Evolutionary conservation across 371 early-diverging fungal species (phyloP).

Genomic region (Circinella minor): DNA sequence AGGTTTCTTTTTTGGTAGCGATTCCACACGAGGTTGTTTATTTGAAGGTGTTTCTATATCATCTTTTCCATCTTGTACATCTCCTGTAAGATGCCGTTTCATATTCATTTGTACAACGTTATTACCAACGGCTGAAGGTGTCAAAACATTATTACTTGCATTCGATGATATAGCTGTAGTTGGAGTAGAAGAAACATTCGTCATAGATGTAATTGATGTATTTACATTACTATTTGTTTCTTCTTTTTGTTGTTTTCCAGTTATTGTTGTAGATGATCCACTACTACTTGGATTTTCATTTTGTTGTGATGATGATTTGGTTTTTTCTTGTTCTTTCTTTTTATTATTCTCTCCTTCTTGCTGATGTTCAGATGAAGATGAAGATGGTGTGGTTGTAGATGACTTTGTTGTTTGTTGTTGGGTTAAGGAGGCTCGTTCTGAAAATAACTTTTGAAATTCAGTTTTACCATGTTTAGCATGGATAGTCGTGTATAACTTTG

Average conservation of each 20-base stretch:
- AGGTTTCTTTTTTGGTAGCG: slow-evolving; percentile 13
- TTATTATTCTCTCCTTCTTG: neutral
- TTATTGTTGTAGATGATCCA: neutral
- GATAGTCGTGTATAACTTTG: slow-evolving; percentile 75
- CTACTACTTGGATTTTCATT: slow-evolving; percentile 4
- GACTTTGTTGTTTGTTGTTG: neutral
- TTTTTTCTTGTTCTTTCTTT: neutral
- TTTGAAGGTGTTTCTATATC: neutral
- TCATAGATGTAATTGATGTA: neutral
- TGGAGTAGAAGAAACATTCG: neutral
- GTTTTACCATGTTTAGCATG: slow-evolving; percentile 65
- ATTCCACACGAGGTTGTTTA: slow-evolving; percentile 13
- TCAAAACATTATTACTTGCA: slow-evolving; percentile 18
- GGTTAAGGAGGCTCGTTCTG: slow-evolving; percentile 6
- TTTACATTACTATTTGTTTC: too few species aligned
- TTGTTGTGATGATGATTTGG: slow-evolving; percentile 1
- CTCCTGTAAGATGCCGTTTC: slow-evolving; percentile 10
- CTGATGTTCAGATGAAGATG: too few species aligned
- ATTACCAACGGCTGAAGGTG: slow-evolving; percentile 22
- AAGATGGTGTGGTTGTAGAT: neutral
- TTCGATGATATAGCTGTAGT: neutral
- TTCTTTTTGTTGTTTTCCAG: neutral
- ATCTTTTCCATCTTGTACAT: slow-evolving; percentile 15
- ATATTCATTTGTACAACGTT: slow-evolving; percentile 1
- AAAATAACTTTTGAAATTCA: slow-evolving; percentile 27